Evolutionary conservation across 129 eudicot species (phyloP).

Genomic region (Dittrichia graveolens): DNA sequence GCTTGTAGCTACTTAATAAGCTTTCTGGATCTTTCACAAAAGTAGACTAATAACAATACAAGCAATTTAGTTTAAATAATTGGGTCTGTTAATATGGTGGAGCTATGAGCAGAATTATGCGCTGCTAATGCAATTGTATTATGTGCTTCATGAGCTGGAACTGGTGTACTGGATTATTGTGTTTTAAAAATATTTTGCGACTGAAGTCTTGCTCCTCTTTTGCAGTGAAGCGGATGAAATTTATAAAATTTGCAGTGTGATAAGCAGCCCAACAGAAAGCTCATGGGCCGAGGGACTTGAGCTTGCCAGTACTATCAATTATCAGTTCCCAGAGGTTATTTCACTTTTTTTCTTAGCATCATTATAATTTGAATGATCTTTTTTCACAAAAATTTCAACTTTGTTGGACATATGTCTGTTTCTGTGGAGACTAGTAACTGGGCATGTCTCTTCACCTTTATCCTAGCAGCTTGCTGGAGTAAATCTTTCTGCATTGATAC

Average conservation of each 20-base stretch:
- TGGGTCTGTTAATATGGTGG: constrained; percentile 5
- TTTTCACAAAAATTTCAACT: neutral
- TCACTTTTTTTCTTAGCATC: neutral
- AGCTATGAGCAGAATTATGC: neutral
- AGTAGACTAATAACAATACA: neutral
- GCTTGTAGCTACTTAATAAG: neutral
- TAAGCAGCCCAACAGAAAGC: constrained; percentile 73
- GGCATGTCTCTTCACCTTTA: neutral
- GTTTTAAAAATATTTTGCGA: neutral
- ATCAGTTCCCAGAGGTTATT: constrained; percentile 84
- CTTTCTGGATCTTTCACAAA: neutral
- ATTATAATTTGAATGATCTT: neutral
- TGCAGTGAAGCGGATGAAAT: constrained; percentile 98
- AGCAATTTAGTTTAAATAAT: neutral
- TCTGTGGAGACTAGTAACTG: neutral
- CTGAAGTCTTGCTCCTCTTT: neutral
- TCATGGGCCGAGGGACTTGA: constrained; percentile 77
- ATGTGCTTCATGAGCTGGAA: constrained; percentile 6
- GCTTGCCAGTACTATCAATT: constrained; percentile 71
- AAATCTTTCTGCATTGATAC: constrained; percentile 66
- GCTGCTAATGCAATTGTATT: neutral
- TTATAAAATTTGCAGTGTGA: constrained; percentile 82
- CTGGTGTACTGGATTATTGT: neutral
- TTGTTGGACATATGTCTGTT: neutral
- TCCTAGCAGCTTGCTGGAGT: constrained; percentile 68